phyloP scores from a whole-genome alignment of 192 early-diverging fungal species.

The Podochytrium sp. region DNA sequence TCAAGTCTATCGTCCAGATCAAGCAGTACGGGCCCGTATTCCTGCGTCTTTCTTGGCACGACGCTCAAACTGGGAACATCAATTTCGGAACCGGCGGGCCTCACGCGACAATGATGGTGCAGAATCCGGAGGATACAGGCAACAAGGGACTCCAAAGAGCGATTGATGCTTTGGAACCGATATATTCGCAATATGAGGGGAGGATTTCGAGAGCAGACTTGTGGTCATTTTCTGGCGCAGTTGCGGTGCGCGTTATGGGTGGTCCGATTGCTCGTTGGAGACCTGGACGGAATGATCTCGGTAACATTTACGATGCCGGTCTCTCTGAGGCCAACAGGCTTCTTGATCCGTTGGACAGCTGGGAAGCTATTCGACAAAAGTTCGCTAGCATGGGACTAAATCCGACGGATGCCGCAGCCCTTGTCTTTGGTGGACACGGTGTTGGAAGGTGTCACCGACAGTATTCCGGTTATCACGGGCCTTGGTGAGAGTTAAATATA shows the following conservation, averaged over 20 bases:
- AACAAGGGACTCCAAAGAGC: neutral
- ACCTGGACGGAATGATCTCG: too few species aligned
- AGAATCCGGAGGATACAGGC: neutral
- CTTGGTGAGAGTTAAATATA: too few species aligned
- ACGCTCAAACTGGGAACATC: neutral
- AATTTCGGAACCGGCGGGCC: neutral
- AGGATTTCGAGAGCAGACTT: neutral
- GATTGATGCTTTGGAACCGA: neutral
- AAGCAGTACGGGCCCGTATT: neutral
- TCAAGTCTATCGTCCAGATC: neutral
- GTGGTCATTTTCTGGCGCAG: neutral
- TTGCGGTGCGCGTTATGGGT: neutral
- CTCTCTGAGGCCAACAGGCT: too few species aligned
- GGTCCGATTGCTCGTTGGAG: neutral
- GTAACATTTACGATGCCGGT: too few species aligned
- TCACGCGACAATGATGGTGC: neutral
- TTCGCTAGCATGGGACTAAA: too few species aligned
- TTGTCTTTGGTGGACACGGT: too few species aligned
- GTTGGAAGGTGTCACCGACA: too few species aligned
- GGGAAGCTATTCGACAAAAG: too few species aligned
- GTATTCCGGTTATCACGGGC: slow-evolving; percentile 3
- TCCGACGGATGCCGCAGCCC: slow-evolving; percentile 39
- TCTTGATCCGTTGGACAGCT: too few species aligned
- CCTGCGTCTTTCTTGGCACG: neutral
- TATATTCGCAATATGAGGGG: neutral